A percentile compares a stretch with the other conserved stretches of the same genome.
Conservation (phyloP, 2,329 filamentous ascomycete species). For the Davidsoniella virescens region DNA sequence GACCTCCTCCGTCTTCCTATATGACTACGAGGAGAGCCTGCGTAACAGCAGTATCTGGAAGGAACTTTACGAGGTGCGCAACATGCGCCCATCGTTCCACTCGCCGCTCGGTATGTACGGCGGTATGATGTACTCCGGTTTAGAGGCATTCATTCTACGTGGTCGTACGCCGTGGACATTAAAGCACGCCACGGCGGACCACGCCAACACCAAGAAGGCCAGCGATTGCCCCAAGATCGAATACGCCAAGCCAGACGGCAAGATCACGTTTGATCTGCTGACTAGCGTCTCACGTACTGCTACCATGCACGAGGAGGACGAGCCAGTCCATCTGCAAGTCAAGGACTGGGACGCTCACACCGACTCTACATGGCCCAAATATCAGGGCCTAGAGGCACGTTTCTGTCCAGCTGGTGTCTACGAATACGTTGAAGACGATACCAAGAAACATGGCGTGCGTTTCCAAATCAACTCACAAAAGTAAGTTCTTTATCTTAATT, state of each 20-base stretch:
- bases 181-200: conserved; percentile 64
- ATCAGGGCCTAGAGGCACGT: conserved; percentile 83
- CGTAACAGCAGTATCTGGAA: conserved; percentile 82
- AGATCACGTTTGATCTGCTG: conserved; percentile 89
- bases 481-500: conserved; percentile 38
- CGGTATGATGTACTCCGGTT: conserved; percentile 78
- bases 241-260: conserved; percentile 90
- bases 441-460: conserved; percentile 71
- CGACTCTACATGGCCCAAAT: conserved; percentile 65
- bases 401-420: conserved; percentile 98
- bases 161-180: conserved; percentile 85
- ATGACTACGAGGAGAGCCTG: conserved; percentile 81
- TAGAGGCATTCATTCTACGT: conserved; percentile 77
- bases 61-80: conserved; percentile 86
- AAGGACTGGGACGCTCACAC: conserved; percentile 90
- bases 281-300: conserved; percentile 90
- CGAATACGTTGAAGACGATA: conserved; percentile 88
- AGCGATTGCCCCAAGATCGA: conserved; percentile 76
- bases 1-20: conserved; percentile 69
- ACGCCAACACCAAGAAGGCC: conserved; percentile 63
- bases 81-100: conserved; percentile 94
- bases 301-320: conserved; percentile 97
- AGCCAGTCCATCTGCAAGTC: conserved; percentile 90
- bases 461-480: conserved; percentile 98
- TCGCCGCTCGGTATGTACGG: conserved; percentile 73